phyloP scores from a whole-genome alignment of 768 basidiomycete species.

The Candolleomyces efflorescens region DNA sequence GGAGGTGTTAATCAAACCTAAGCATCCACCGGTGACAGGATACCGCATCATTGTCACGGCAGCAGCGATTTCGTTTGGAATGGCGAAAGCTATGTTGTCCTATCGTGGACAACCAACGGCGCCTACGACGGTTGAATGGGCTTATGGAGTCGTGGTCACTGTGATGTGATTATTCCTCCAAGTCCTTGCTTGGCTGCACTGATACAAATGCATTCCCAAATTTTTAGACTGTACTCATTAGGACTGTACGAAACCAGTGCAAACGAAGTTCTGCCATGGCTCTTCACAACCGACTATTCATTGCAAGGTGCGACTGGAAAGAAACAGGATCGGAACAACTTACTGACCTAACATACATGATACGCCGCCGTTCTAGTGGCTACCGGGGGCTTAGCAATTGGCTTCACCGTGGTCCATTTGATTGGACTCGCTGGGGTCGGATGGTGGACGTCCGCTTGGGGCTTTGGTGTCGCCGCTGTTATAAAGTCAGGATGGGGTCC shows the following conservation, averaged over 20 bases:
- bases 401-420: background rate
- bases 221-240: background rate
- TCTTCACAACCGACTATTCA: background rate
- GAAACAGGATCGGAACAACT: background rate
- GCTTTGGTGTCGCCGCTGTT: background rate
- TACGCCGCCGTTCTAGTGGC: background rate
- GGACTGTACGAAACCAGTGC: constrained; percentile 5
- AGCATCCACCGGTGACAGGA: constrained; percentile 8
- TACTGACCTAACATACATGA: background rate
- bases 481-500: background rate
- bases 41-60: constrained; percentile 8
- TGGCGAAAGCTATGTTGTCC: constrained; percentile 6
- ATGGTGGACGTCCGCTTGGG: background rate
- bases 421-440: background rate
- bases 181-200: background rate
- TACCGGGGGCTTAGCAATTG: background rate
- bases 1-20: background rate
- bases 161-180: background rate
- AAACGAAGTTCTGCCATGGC: background rate
- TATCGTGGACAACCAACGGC: constrained; percentile 3
- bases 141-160: constrained; percentile 4
- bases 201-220: background rate
- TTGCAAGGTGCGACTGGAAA: background rate
- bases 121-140: constrained; percentile 9
- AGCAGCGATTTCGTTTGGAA: constrained; percentile 4